Conservation (phyloP, 345 rosid genomes). For the Hibiscus trionum region DNA sequence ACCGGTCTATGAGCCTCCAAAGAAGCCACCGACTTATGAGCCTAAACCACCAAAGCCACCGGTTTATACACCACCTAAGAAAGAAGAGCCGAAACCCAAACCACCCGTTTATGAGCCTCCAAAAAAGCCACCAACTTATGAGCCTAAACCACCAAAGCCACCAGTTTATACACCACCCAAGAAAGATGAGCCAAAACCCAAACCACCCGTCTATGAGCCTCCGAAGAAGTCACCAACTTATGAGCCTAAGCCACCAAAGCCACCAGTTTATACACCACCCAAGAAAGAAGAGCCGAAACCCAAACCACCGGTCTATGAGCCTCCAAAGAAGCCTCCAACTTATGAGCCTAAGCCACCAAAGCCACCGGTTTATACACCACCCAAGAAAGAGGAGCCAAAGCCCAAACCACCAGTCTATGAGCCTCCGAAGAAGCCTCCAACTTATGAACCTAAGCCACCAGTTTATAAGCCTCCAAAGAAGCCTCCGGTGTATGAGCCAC, state of each 20-base stretch:
- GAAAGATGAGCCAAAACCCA: not conserved
- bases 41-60: not conserved
- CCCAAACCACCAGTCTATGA: too few species aligned
- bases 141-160: not conserved
- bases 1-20: not conserved
- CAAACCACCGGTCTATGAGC: slow-evolving; percentile 5
- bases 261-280: not conserved
- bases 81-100: not conserved
- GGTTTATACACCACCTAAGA: not conserved
- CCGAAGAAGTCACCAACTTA: not conserved
- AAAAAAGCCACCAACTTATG: not conserved
- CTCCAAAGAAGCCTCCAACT: slow-evolving; percentile 7
- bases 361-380: too few species aligned
- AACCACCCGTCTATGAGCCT: not conserved
- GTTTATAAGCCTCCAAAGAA: slow-evolving; percentile 14
- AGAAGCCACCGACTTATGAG: not conserved
- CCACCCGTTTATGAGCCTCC: slow-evolving; percentile 14
- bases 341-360: too few species aligned
- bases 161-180: not conserved
- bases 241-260: not conserved
- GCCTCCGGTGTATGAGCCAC: not conserved
- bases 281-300: not conserved
- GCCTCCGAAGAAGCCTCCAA: too few species aligned
- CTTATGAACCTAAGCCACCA: not conserved
- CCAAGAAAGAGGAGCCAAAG: too few species aligned